Percentiles rank a stretch among this genome's conserved stretches.
Conservation (phyloP, 495 filamentous ascomycete species). For the Penicillium desertorum region DNA sequence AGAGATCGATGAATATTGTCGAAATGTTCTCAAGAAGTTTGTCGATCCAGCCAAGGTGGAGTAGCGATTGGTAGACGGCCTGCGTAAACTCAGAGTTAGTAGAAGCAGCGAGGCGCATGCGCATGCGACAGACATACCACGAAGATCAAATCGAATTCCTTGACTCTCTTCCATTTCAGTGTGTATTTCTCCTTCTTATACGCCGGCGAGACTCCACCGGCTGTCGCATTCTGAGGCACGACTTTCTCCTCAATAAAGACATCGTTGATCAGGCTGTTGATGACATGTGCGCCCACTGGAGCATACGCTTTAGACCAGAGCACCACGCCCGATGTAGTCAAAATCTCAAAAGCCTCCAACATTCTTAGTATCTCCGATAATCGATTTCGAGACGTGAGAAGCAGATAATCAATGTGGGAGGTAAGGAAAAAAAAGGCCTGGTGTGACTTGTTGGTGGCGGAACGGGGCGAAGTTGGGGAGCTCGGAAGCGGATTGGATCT, state of each 20-base stretch:
- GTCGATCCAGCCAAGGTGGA: constrained; percentile 96
- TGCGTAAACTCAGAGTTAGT: constrained; percentile 40
- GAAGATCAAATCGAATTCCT: constrained; percentile 92
- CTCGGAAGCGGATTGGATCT: constrained; percentile 31
- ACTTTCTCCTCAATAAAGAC: constrained; percentile 95
- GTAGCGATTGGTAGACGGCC: constrained; percentile 94
- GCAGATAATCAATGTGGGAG: constrained; percentile 6
- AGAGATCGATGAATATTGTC: constrained; percentile 83
- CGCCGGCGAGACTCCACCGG: constrained; percentile 44
- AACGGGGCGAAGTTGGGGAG: constrained; percentile 35
- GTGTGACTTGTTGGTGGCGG: constrained; percentile 36
- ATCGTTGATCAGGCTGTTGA: constrained; percentile 93
- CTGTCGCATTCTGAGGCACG: constrained; percentile 47
- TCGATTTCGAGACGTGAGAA: not conserved
- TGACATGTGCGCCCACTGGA: constrained; percentile 71
- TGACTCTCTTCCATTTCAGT: constrained; percentile 86
- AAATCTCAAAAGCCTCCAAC: constrained; percentile 94
- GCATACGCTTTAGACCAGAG: constrained; percentile 91
- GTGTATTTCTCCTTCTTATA: constrained; percentile 95
- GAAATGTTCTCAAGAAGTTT: constrained; percentile 93
- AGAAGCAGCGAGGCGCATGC: constrained; percentile 10
- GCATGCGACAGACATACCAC: constrained; percentile 62
- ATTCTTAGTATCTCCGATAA: constrained; percentile 43
- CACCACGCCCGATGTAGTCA: constrained; percentile 94
- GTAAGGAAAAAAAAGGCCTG: constrained; percentile 14